Evolutionary conservation across 768 basidiomycete species (phyloP).

Genomic region (Leccinum longicurvipes): DNA sequence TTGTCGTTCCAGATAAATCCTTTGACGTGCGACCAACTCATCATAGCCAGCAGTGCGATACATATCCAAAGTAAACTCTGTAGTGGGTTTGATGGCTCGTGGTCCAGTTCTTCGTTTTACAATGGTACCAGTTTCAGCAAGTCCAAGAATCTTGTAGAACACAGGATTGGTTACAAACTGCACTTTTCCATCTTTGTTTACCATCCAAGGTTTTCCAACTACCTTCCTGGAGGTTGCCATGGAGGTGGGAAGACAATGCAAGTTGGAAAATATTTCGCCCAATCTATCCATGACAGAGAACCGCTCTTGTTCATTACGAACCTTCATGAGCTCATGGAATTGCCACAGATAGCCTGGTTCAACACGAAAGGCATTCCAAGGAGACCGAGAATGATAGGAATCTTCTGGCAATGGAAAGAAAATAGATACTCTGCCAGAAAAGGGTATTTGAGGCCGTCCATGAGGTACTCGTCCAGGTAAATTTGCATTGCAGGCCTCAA

Average conservation of each 20-base stretch:
- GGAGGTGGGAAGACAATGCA: not conserved
- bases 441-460: not conserved
- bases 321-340: constrained; percentile 4
- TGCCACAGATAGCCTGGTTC: constrained; percentile 3
- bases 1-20: too few relatives aligned
- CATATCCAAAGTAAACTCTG: not conserved
- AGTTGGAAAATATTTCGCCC: not conserved
- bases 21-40: too few relatives aligned
- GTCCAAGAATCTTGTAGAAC: not conserved
- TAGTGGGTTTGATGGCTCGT: not conserved
- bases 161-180: not conserved
- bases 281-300: not conserved
- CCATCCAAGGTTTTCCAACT: not conserved
- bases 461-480: not conserved
- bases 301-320: not conserved
- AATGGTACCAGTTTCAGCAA: not conserved
- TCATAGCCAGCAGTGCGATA: not conserved
- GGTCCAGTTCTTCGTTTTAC: not conserved
- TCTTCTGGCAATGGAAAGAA: not conserved
- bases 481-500: constrained; percentile 8
- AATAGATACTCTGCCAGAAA: not conserved
- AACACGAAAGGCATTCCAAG: not conserved
- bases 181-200: not conserved
- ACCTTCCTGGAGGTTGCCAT: not conserved
- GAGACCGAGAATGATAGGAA: not conserved